Conservation (phyloP, 1,284 basidiomycete species). For the Naganishia sp. region DNA sequence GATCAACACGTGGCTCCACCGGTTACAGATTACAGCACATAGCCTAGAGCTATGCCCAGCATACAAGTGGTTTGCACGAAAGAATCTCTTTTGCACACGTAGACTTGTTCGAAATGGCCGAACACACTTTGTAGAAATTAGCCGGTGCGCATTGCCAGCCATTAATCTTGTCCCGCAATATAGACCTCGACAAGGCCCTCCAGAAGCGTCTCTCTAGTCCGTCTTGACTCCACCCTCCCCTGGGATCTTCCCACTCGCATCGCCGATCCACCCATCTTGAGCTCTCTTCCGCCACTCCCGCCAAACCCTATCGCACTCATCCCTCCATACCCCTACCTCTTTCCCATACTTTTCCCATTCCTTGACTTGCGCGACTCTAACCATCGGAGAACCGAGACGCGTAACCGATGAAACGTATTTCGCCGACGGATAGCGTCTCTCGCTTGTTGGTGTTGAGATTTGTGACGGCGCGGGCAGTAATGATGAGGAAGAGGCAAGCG, state of each 20-base stretch:
- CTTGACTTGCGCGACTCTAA: constrained; percentile 58
- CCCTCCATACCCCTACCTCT: constrained; percentile 58
- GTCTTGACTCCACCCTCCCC: constrained; percentile 23
- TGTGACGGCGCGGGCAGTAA: constrained; percentile 28
- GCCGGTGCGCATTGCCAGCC: too few relatives aligned
- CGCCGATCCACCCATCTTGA: constrained; percentile 15
- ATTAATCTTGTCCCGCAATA: too few relatives aligned
- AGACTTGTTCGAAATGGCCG: too few relatives aligned
- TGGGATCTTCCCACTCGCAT: not conserved
- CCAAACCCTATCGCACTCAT: constrained; percentile 61
- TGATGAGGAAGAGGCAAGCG: constrained; percentile 52
- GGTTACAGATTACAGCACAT: too few relatives aligned
- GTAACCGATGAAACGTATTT: constrained; percentile 63
- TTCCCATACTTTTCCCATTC: constrained; percentile 59
- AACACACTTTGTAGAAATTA: too few relatives aligned
- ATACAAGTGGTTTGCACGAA: too few relatives aligned
- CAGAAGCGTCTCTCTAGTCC: not conserved
- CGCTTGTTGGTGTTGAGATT: not conserved
- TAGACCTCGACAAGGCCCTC: too few relatives aligned
- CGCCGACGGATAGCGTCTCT: constrained; percentile 44
- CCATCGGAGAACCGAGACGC: constrained; percentile 60
- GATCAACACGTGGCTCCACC: too few relatives aligned
- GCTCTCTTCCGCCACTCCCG: constrained; percentile 36
- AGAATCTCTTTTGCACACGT: too few relatives aligned
- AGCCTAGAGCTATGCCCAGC: too few relatives aligned